Conservation (phyloP, 345 rosid genomes). For the Camelina sativa region DNA sequence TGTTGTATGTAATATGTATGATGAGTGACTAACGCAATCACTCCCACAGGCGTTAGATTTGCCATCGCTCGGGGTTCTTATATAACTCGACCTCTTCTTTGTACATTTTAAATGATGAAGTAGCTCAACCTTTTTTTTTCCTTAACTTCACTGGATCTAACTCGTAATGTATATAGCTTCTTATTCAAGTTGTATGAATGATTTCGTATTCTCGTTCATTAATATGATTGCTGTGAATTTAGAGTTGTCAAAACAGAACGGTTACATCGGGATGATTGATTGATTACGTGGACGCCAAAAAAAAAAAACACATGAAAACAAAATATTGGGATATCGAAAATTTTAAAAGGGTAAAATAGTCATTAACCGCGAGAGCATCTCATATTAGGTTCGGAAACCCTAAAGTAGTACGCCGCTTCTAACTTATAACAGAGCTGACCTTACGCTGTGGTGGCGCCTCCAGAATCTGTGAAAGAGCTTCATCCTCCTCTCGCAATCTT, state of each 20-base stretch:
- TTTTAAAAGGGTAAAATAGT: constrained; percentile 23
- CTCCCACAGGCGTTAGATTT: constrained; percentile 28
- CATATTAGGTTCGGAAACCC: constrained; percentile 18
- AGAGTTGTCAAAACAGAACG: too few species aligned
- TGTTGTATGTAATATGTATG: constrained; percentile 36
- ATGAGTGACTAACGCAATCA: constrained; percentile 38
- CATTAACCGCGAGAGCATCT: constrained; percentile 1
- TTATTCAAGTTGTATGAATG: neutral
- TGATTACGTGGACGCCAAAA: neutral
- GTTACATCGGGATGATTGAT: too few species aligned
- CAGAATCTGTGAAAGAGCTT: constrained; percentile 32
- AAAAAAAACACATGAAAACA: neutral
- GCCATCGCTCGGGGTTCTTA: constrained; percentile 29
- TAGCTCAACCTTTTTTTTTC: neutral
- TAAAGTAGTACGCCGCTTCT: constrained; percentile 27
- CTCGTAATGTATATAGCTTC: neutral
- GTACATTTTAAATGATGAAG: constrained; percentile 36
- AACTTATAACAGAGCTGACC: neutral
- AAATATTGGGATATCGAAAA: neutral
- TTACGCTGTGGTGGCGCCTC: constrained; percentile 8
- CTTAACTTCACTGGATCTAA: neutral
- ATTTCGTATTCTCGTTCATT: neutral
- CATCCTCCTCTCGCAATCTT: neutral
- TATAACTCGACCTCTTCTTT: constrained; percentile 29
- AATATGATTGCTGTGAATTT: neutral